Base-by-base conservation (phyloP, 2,329 filamentous ascomycete genomes). In the Botrytis porri region DNA sequence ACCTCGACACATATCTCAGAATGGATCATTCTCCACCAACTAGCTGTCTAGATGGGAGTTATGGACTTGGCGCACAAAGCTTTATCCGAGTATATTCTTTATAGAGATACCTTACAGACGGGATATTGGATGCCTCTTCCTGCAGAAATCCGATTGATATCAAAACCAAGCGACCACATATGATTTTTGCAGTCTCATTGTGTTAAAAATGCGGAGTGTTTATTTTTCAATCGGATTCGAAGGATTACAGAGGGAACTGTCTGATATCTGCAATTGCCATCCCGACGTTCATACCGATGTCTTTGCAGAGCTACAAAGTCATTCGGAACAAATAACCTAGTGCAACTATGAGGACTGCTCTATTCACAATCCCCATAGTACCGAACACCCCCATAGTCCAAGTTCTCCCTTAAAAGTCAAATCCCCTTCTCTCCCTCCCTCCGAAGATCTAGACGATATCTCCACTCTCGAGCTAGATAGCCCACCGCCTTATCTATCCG, bases 101-200 rank as follows among this genome's bases (percentile, higher is more conserved):
- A 59, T 12, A 54, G 39, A 22, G 43, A 48, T 10, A 20, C 18
- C 1, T 20, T 43, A 25, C n/a, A 22, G 6, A 64, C 45, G 2
- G 59, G 60, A 29, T 57, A 37, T 10, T 72, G 71, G 71, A 37
- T 69, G 41, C 71, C 71, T 3, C 32, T 70, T 2, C 22, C 12
- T 0, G 43, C 60, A 1, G 72, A 73, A 57, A 70, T 73, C 29
- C 45, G 41, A 9, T 73, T 54, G 9, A 70, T 73, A 73, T 25
- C 18, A 39, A 3, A 4, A 35, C 2, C 29, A n/a, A 9, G 39
- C 20, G 6, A 39, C 39, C 4, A 70, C 48, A 20, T 12, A 32
- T n/a, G 35, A 22, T 43, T 25, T 71, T 0, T 43, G 66, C 35
- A 59, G 29, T 9, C 60, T 73, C 0, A 25, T 65, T 6, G 39